Evolutionary conservation across 192 early-diverging fungal species (phyloP).

Genomic region (Backusella mclennaniae): DNA sequence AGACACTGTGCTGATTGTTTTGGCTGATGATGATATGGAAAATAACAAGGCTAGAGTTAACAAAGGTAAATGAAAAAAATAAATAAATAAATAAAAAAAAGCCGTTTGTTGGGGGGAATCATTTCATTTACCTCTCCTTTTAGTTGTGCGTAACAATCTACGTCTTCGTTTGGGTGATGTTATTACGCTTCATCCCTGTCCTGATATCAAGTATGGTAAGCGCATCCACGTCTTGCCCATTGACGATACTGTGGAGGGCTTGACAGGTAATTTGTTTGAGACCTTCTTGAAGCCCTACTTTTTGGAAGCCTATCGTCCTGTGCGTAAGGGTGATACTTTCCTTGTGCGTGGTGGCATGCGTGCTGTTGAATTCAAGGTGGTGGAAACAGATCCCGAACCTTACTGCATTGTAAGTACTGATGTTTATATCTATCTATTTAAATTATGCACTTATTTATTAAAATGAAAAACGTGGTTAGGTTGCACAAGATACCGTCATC

Average conservation of each 20-base stretch:
- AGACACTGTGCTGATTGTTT: conserved; percentile 94
- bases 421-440: neutral
- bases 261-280: conserved; percentile 97
- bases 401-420: conserved; percentile 88
- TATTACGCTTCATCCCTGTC: conserved; percentile 90
- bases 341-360: conserved; percentile 95
- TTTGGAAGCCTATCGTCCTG: conserved; percentile 95
- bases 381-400: conserved; percentile 91
- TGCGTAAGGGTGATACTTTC: conserved; percentile 93
- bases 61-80: conserved; percentile 61
- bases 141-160: conserved; percentile 93
- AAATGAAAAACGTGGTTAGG: conserved; percentile 41
- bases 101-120: neutral
- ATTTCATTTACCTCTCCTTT: neutral
- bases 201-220: conserved; percentile 97
- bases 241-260: conserved; percentile 97
- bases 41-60: conserved; percentile 92
- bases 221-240: conserved; percentile 96
- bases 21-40: conserved; percentile 90
- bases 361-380: conserved; percentile 98
- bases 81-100: neutral
- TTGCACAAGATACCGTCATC: conserved; percentile 97
- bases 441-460: neutral
- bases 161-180: conserved; percentile 95
- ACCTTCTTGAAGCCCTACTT: conserved; percentile 99